These are phyloP conservation scores for Escovopsis sp. DNA, from an alignment of 2,329 filamentous ascomycete species.

Conservation along the genomic window DNA sequence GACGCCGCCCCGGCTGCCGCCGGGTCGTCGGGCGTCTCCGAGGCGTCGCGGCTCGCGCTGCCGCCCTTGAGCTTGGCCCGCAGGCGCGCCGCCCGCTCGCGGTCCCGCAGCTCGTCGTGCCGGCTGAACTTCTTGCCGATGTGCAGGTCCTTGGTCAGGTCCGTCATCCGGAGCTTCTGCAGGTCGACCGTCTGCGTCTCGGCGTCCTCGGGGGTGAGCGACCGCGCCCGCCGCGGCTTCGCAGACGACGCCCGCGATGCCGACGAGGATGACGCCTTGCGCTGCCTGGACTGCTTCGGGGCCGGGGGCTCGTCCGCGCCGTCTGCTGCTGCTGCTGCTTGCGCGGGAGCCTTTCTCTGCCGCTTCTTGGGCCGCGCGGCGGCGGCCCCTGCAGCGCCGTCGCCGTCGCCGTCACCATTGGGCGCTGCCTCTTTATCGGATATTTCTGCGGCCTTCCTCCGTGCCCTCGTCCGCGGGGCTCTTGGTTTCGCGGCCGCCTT, in stretches of 20 bases:
- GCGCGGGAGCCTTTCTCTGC: slow-evolving; percentile 13
- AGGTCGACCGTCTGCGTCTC: slow-evolving; percentile 50
- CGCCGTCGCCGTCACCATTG: slow-evolving; percentile 8
- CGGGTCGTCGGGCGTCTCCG: slow-evolving; percentile 8
- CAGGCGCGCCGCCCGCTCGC: slow-evolving; percentile 36
- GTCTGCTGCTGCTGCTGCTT: slow-evolving; percentile 6
- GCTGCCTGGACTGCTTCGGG: slow-evolving; percentile 14
- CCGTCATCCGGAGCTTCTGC: slow-evolving; percentile 53
- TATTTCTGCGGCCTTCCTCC: slow-evolving; percentile 4
- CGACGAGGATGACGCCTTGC: slow-evolving; percentile 8
- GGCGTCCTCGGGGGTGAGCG: slow-evolving; percentile 47
- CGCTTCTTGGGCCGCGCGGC: slow-evolving; percentile 18
- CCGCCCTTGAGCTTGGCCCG: slow-evolving; percentile 16
- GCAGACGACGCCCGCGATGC: slow-evolving; percentile 2
- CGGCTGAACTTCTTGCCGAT: slow-evolving; percentile 64
- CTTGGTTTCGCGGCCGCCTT: not conserved
- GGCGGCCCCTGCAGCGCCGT: slow-evolving; percentile 1
- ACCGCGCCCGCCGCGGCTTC: slow-evolving; percentile 25
- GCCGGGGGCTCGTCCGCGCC: slow-evolving; percentile 5
- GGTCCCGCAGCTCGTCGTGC: slow-evolving; percentile 56
- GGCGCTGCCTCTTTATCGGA: slow-evolving; percentile 2
- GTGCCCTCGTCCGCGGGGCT: slow-evolving; percentile 4
- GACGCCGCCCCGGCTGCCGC: slow-evolving; percentile 1
- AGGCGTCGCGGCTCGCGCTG: slow-evolving; percentile 9
- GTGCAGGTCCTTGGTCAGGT: slow-evolving; percentile 53